Evolutionary conservation across 2,329 filamentous ascomycete genomes (phyloP), one percentile per base, ranked within the genome.

Genomic region (Aspergillus sp.): DNA sequence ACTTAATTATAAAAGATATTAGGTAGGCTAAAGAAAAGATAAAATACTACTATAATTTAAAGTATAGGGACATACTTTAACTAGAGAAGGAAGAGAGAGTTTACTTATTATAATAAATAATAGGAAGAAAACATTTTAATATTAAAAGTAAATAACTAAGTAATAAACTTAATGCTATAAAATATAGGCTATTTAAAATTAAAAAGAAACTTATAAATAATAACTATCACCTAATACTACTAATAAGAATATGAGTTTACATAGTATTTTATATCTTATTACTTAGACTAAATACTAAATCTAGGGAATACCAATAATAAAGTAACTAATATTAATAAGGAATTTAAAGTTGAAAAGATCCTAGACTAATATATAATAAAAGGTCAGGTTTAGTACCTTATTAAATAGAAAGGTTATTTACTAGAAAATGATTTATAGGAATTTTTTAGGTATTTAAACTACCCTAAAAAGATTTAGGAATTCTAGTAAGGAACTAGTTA

Each of bases 1-100:
- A 58, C 45, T 25, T 30, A 51, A 58, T 58, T 19, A 7, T 30
- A 19, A 41, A 43, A 7, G 30, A 57, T 38, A 50, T 58, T 52
- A 58, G 30, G 19, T 43, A 46, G 25, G 45, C 31, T 31, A 30
- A 51, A 45, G 41, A 51, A 28, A 43, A 51, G n/a, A 43, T 58
- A 43, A 52, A 52, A 22, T 22, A 15, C n/a, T 57, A 51, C 28
- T 57, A 58, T 51, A 58, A 51, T 30, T 41, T 25, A 31, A 47
- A 56, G 25, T n/a, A 56, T 56, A 28, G 6, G 25, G 25, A 28
- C 25, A n/a, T n/a, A n/a, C n/a, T n/a, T n/a, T n/a, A n/a, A n/a
- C n/a, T n/a, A n/a, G 6, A 28, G 25, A 28, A 28, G 25, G 25
- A 6, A 28, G 25, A 28, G 25, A 28, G 25, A 28, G 25, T 28